Base-by-base conservation (phyloP, 2,329 filamentous ascomycete genomes). In the Apiospora pterosperma region DNA sequence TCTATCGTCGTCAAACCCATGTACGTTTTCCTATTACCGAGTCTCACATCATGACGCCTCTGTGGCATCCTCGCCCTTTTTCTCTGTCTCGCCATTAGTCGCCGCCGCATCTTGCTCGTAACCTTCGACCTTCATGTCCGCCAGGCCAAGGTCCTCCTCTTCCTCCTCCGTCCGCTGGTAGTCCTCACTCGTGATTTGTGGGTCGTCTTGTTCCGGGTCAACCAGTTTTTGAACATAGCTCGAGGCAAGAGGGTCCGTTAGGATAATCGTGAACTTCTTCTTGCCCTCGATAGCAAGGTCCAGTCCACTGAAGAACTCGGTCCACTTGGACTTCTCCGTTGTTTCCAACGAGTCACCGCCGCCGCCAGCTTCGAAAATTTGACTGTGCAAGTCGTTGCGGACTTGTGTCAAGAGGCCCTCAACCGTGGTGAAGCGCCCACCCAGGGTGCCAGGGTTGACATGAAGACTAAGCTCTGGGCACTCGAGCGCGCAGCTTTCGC, bases 341-440 rank as follows among this genome's bases (percentile, higher is more conserved):
- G 78, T 63, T 4, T 81, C 78, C 77, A 97, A 88, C 1, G 92
- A 96, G 80, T 99, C 96, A 38, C 93, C 93, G n/a, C 88, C 89
- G 23, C 80, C 88, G 23, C 85, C 88, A 19, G 86, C 80, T 71
- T 96, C 88, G 77, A 97, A 99, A 68, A 98, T 97, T 74, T 96
- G 92, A 60, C 85, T 87, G 75, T 90, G 90, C 28, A 99, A 85
- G 77, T 99, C 95, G 75, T 96, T 90, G 67, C 94, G 91, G 66
- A 99, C 92, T 76, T 99, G 92, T 0, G 93, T 96, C 63, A 98
- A 83, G 23, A 98, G 87, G 67, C 96, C 96, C 78, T 99, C 96
- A 23, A 99, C 90, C 0, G 96, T 99, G 23, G 96, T 99, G 82
- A 99, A 99, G 65, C 96, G 90, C 21, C 96, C 96, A 66, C 96